phyloP scores from a whole-genome alignment of 768 basidiomycete species.

The Panellus pusillus region DNA sequence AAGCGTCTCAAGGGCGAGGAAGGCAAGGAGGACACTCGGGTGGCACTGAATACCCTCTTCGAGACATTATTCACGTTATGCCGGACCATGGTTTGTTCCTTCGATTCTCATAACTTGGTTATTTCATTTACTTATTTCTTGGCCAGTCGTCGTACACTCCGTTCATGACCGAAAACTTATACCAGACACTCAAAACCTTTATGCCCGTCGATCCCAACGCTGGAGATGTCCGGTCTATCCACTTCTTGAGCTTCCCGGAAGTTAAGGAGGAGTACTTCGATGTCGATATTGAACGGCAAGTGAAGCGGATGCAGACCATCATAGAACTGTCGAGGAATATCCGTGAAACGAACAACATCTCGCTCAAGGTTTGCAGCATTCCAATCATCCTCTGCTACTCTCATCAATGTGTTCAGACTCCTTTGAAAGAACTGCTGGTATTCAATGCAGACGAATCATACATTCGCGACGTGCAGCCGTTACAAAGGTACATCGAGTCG shows the following conservation, averaged over 20 bases:
- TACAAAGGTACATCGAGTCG: constrained; percentile 87
- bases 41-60: constrained; percentile 93
- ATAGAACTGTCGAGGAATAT: constrained; percentile 90
- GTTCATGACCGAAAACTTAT: constrained; percentile 95
- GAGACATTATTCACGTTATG: constrained; percentile 94
- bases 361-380: constrained; percentile 71
- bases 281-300: constrained; percentile 88
- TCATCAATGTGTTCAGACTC: constrained; percentile 55
- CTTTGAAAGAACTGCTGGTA: constrained; percentile 87
- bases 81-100: constrained; percentile 77
- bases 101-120: background rate
- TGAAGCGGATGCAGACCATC: constrained; percentile 91
- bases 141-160: constrained; percentile 94
- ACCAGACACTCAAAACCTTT: constrained; percentile 85
- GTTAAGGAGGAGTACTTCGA: constrained; percentile 96
- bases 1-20: constrained; percentile 94
- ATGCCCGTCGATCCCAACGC: constrained; percentile 73
- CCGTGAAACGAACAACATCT: constrained; percentile 82
- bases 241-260: constrained; percentile 92
- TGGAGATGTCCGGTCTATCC: constrained; percentile 86
- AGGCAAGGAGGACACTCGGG: constrained; percentile 80
- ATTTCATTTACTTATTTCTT: constrained; percentile 8
- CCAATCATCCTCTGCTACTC: background rate
- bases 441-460: constrained; percentile 89
- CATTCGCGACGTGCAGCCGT: constrained; percentile 78